These are phyloP conservation scores for Graphilbum fragrans DNA, from an alignment of 2,329 filamentous ascomycete genomes.

Conservation along the genomic window DNA sequence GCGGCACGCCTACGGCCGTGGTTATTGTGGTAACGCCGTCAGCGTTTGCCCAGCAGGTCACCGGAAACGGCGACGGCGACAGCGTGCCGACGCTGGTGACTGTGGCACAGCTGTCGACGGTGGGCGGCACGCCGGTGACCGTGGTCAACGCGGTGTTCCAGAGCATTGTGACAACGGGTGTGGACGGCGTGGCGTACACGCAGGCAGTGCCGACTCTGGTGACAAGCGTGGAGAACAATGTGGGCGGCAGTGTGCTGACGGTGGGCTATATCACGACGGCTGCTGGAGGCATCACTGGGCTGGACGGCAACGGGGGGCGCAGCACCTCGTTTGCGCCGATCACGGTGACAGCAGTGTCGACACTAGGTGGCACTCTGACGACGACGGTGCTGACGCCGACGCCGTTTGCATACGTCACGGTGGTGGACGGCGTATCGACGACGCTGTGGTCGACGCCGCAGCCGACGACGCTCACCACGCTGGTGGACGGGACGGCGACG, in stretches of 20 bases:
- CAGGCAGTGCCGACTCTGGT: slow-evolving; percentile 5
- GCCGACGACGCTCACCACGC: slow-evolving; percentile 9
- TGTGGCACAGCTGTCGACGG: slow-evolving; percentile 1
- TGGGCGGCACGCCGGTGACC: slow-evolving; percentile 9
- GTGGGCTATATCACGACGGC: slow-evolving; percentile 5
- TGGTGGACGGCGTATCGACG: slow-evolving; percentile 14
- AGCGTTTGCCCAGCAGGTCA: neutral
- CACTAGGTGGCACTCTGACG: too few species aligned
- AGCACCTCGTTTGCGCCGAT: slow-evolving; percentile 6
- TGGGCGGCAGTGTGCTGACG: slow-evolving; percentile 1
- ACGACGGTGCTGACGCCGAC: neutral
- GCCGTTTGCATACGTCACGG: slow-evolving; percentile 12
- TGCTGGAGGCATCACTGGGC: slow-evolving; percentile 1
- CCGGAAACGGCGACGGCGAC: slow-evolving; percentile 4
- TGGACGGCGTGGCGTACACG: neutral
- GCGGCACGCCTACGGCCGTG: slow-evolving; percentile 7
- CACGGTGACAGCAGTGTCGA: slow-evolving; percentile 8
- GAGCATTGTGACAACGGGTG: neutral
- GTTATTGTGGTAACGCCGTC: slow-evolving; percentile 3
- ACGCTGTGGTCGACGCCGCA: slow-evolving; percentile 13
- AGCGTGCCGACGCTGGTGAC: neutral
- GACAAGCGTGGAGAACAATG: slow-evolving; percentile 8
- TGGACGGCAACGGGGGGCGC: neutral
- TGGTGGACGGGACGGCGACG: neutral
- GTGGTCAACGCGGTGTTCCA: neutral